Evolutionary conservation across 176 grass and related monocot species (phyloP).

Genomic region (Eragrostis curvula): DNA sequence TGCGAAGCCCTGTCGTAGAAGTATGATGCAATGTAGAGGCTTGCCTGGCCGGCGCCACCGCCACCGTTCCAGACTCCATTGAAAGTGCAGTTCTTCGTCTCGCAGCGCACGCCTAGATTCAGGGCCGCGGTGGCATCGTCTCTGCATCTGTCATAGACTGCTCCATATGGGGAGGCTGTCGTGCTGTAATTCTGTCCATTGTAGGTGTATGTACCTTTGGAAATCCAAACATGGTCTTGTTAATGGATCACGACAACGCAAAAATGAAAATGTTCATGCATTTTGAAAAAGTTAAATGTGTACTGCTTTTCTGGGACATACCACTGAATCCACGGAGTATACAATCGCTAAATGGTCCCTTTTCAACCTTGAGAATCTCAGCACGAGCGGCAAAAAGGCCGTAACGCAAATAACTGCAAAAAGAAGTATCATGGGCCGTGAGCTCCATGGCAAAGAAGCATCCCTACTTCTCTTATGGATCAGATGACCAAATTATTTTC

Average conservation of each 20-base stretch:
- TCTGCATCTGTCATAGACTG: conserved; percentile 9
- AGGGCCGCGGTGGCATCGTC: neutral
- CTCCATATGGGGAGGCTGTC: neutral
- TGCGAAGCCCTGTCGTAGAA: neutral
- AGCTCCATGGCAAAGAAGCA: no score
- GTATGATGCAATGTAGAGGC: neutral
- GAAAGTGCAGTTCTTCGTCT: conserved; percentile 36
- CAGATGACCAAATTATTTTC: no score
- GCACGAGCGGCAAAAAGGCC: conserved; percentile 48
- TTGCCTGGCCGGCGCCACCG: conserved; percentile 34
- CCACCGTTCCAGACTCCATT: conserved; percentile 42
- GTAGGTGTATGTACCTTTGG: conserved; percentile 22
- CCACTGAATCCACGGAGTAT: conserved; percentile 52
- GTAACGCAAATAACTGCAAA: conserved; percentile 55
- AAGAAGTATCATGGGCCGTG: neutral
- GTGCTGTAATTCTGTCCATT: neutral
- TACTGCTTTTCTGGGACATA: neutral
- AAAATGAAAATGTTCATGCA: no score
- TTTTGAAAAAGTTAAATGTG: no score
- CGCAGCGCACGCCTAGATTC: conserved; percentile 13
- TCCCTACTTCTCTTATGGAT: no score
- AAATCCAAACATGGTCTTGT: no score
- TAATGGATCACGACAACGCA: no score
- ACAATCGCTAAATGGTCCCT: conserved; percentile 46
- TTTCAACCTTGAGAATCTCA: conserved; percentile 47